Base-by-base conservation (phyloP, 257 asterid species). In the Solanum peruvianum region DNA sequence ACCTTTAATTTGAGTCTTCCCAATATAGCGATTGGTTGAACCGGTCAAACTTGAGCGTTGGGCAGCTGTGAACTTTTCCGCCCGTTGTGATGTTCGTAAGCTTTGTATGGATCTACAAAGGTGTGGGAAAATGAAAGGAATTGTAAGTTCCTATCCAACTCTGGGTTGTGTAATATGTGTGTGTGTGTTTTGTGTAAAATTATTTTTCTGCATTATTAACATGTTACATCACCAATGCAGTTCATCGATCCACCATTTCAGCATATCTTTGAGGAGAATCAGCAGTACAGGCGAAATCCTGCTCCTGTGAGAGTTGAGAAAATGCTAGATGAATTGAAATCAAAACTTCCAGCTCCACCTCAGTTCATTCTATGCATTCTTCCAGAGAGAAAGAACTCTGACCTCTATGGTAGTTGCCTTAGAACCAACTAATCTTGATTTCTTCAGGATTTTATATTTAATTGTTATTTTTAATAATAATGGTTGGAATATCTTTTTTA, bases 31-130 rank as follows among this genome's bases (percentile, higher is more conserved):
- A 89, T 58, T 95, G 81, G 78, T 87, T 44, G 88, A 91, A 41
- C 95, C 97, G 2, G 83, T 73, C 11, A 88, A n/a, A 47, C 88
- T 95, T 25, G 88, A 87, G 85, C 86, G 86, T 3, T 94, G 98
- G 98, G 90, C 87, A 9, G 87, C 86, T 70, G 98, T 93, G 71
- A 95, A 93, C 91, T 95, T 95, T 89, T 93, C 97, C 27, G 93
- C 94, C 56, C 89, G 92, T n/a, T 87, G 93, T 29, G 89, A 92
- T 80, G 45, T 91, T 84, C 49, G 52, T 8, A 84, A 69, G 7
- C 80, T 95, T 64, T 42, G 90, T 45, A 42, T 11, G 3, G 92
- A 89, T 86, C 82, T 95, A 47, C 49, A 47, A 0, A 87, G 90
- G 85, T 93, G 95, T 82, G 95, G 94, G 11, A 23, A 66, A 15